These are phyloP conservation scores for Phytophthora ohioensis DNA, from an alignment of 352 stramenopile genomes.

Conservation along the genomic window DNA sequence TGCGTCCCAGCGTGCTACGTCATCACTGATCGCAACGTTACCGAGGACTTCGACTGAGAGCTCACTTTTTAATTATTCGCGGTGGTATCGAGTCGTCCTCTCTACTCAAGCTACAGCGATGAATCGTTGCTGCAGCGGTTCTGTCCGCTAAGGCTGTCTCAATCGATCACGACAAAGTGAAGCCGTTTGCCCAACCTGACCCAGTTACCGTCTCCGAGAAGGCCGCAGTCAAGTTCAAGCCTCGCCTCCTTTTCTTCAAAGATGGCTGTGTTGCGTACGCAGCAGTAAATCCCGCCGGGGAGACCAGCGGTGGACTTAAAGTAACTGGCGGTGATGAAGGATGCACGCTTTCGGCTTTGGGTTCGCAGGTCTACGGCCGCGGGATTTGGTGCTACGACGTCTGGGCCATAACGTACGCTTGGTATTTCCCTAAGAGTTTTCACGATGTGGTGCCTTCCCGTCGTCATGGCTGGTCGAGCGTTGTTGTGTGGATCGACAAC, in stretches of 20 bases:
- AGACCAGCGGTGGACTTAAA: conserved; percentile 17
- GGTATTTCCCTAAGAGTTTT: conserved; percentile 52
- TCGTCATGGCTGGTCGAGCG: conserved; percentile 44
- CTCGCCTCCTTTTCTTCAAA: background rate
- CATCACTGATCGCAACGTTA: background rate
- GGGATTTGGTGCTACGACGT: conserved; percentile 9
- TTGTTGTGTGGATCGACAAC: conserved; percentile 47
- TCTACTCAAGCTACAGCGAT: background rate
- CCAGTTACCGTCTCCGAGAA: background rate
- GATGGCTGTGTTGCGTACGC: background rate
- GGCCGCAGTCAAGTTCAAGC: background rate
- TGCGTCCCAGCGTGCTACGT: no score
- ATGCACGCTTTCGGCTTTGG: conserved; percentile 10
- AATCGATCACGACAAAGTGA: conserved; percentile 9
- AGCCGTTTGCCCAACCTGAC: conserved; percentile 2
- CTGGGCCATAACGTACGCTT: conserved; percentile 41
- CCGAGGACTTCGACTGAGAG: background rate
- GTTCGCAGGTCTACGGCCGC: conserved; percentile 18
- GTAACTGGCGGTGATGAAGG: background rate
- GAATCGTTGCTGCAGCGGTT: background rate
- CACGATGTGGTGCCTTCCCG: background rate
- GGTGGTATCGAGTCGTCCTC: background rate
- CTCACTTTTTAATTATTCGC: background rate
- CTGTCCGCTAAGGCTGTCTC: background rate
- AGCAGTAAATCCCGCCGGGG: conserved; percentile 3